Conservation (phyloP, 192 early-diverging fungal genomes). For the Coemansia furcata region DNA sequence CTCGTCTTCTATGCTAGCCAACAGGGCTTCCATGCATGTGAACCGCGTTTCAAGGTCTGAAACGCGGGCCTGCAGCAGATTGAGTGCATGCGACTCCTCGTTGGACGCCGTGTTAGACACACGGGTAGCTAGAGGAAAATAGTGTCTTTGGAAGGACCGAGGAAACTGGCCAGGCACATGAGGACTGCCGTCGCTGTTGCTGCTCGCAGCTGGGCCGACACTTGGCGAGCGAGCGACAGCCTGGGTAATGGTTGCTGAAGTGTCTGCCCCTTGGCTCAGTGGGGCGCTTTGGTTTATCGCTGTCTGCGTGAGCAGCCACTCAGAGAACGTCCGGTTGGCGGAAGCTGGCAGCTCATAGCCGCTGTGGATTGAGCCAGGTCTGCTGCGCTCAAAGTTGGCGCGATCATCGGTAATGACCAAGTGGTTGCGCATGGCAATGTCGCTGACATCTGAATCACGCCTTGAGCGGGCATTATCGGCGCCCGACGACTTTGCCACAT, state of each 20-base stretch:
- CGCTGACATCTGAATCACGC: slow-evolving; percentile 37
- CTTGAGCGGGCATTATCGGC: not conserved
- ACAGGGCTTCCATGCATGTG: slow-evolving; percentile 35
- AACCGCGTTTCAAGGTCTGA: slow-evolving; percentile 40
- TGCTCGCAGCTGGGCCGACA: not conserved
- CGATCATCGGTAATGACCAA: slow-evolving; percentile 11
- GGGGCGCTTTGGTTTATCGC: not conserved
- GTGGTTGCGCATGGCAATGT: slow-evolving; percentile 48
- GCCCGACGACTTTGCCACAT: no score
- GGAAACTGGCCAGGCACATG: not conserved
- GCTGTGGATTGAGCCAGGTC: not conserved
- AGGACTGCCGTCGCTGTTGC: not conserved
- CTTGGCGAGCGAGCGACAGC: slow-evolving; percentile 1
- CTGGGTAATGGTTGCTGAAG: slow-evolving; percentile 1
- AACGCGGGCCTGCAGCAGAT: slow-evolving; percentile 20
- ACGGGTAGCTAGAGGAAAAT: slow-evolving; percentile 1
- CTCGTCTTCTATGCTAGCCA: slow-evolving; percentile 33
- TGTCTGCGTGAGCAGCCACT: slow-evolving; percentile 27
- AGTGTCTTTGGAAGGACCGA: slow-evolving; percentile 14
- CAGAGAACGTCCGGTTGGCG: slow-evolving; percentile 9
- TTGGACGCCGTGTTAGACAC: not conserved
- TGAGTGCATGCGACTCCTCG: slow-evolving; percentile 1
- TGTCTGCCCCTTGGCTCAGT: slow-evolving; percentile 1
- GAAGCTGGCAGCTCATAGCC: not conserved
- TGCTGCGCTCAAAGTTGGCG: not conserved